Evolutionary conservation across 2,329 filamentous ascomycete species (phyloP), one percentile per base, ranked within the genome.

Genomic region (Scytalidium sp.): DNA sequence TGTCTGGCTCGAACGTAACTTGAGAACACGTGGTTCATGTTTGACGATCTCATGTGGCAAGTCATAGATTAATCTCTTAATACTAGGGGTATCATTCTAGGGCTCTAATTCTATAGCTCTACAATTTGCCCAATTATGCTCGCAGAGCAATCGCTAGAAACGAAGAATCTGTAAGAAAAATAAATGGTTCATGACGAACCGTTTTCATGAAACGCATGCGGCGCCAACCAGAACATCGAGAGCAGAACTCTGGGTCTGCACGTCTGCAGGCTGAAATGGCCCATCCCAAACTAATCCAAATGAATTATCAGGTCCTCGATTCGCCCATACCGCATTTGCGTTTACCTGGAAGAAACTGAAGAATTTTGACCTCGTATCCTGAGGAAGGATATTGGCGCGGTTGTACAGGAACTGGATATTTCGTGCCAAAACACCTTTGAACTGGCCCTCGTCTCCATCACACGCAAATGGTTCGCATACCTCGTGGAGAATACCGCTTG

Each of bases 351-450:
- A 78, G 49, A 84, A 83, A 2, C 68, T 62, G 11, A 66, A 69
- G 60, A 83, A 85, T 9, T 64, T 63, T 3, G 71, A 63, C 32
- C 77, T 68, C 0, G 79, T 78, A 1, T 74, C 75, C 2, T 67
- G 76, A 1, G 53, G 47, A 15, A 62, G 19, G 2, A 53, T 41
- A 6, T 22, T 55, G 1, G 54, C 58, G 9, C 62, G 47, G 7
- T 67, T 60, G 19, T 85, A 72, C 27, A 90, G 66, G 48, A 79
- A 76, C 27, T 75, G 73, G 19, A 90, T 68, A 60, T 87, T 87
- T 19, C 84, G 76, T 15, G 80, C 74, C 55, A 89, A 88, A 29
- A 89, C 73, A 3, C 87, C 87, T 66, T 90, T 90, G 75, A 90
- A 90, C 60, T 87, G 82, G 27, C 79, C 74, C 1, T 73, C 77